phyloP scores from a whole-genome alignment of 2,329 filamentous ascomycete genomes.

The Pyricularia pennisetigena region DNA sequence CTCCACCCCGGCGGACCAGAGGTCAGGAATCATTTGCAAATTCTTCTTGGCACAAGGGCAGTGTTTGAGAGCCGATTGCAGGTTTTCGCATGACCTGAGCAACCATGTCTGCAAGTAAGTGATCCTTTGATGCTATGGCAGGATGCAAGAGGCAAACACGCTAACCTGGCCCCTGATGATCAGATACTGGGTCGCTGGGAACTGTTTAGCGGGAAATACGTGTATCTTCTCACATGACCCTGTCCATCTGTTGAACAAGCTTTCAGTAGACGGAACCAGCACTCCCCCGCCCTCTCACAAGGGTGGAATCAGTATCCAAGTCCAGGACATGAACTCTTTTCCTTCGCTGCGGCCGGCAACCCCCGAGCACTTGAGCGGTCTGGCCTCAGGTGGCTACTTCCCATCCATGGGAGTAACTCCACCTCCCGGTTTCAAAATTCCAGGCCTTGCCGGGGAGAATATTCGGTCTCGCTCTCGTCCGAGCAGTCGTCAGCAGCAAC shows the following conservation, averaged over 20 bases:
- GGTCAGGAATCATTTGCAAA: constrained; percentile 88
- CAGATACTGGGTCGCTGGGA: constrained; percentile 93
- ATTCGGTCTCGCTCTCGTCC: constrained; percentile 73
- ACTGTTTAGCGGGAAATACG: constrained; percentile 84
- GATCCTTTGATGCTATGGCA: neutral
- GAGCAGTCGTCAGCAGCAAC: constrained; percentile 60
- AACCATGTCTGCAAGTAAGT: constrained; percentile 97
- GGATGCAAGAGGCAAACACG: neutral
- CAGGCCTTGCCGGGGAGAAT: constrained; percentile 43
- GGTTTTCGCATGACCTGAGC: constrained; percentile 92
- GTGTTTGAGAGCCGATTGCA: constrained; percentile 89
- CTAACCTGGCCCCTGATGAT: constrained; percentile 9
- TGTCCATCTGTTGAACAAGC: constrained; percentile 70
- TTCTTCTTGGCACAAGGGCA: constrained; percentile 95
- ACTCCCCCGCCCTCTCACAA: constrained; percentile 55
- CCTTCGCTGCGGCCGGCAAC: constrained; percentile 59
- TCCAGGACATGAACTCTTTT: constrained; percentile 79
- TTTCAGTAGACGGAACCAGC: constrained; percentile 60
- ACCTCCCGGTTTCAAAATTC: constrained; percentile 62
- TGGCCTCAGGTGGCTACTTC: constrained; percentile 40
- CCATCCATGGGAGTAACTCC: constrained; percentile 47
- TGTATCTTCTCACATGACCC: constrained; percentile 98
- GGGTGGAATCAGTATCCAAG: constrained; percentile 59
- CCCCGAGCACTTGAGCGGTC: constrained; percentile 47
- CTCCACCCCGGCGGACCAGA: constrained; percentile 65